Evolutionary conservation across 139 green algal genomes (phyloP).

Genomic region (Eudorina sp.): DNA sequence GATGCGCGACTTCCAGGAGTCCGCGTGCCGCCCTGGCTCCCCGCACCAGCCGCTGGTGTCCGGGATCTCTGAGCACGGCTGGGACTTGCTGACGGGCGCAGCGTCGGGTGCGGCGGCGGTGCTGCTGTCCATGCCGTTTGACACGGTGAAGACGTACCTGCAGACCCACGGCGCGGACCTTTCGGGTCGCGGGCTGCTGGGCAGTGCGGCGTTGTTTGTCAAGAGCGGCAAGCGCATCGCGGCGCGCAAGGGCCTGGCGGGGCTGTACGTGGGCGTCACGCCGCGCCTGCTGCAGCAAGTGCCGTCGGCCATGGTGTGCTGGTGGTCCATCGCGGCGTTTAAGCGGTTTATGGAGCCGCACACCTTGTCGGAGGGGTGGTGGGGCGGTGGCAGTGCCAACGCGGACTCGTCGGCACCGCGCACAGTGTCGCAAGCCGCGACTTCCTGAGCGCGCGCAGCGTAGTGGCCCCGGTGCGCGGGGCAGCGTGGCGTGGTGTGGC

Average conservation of each 20-base stretch:
- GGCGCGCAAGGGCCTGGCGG: constrained; percentile 52
- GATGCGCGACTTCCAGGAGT: constrained; percentile 30
- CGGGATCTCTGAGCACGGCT: constrained; percentile 1
- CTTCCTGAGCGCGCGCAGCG: too few relatives aligned
- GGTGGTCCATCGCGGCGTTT: constrained; percentile 45
- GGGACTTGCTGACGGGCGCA: constrained; percentile 59
- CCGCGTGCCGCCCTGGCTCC: not conserved
- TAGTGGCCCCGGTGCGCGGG: too few relatives aligned
- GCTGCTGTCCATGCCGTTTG: constrained; percentile 69
- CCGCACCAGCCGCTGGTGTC: constrained; percentile 5
- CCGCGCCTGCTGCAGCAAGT: constrained; percentile 67
- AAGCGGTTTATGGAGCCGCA: constrained; percentile 43
- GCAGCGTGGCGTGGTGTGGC: too few relatives aligned
- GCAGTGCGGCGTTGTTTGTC: constrained; percentile 57
- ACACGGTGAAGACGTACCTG: constrained; percentile 71
- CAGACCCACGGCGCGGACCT: constrained; percentile 56
- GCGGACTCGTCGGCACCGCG: too few relatives aligned
- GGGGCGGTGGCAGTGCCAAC: not conserved
- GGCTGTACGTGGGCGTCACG: constrained; percentile 75
- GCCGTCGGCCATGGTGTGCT: constrained; percentile 50
- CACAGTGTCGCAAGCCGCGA: too few relatives aligned
- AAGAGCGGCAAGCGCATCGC: constrained; percentile 59
- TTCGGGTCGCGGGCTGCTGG: constrained; percentile 34
- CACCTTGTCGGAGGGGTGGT: constrained; percentile 2
- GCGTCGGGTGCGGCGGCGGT: constrained; percentile 62